Evolutionary conservation across 345 rosid genomes (phyloP).

Genomic region (Bretschneidera sinensis): DNA sequence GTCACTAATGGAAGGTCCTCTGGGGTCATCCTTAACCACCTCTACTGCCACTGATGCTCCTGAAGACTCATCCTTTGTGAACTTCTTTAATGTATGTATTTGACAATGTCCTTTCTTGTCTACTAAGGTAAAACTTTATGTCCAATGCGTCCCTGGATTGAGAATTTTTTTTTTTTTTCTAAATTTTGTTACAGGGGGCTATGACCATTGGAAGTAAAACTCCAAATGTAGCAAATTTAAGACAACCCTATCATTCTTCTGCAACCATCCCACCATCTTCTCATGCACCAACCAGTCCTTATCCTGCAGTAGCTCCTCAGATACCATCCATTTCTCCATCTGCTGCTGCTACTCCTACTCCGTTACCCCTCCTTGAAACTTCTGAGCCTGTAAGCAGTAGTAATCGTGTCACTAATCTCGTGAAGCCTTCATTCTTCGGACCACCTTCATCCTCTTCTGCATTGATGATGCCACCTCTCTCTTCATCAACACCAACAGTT

Average conservation of each 20-base stretch:
- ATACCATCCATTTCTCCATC: constrained; percentile 33
- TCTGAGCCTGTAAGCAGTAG: constrained; percentile 33
- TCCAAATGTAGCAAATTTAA: constrained; percentile 26
- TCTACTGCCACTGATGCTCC: constrained; percentile 34
- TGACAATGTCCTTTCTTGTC: not conserved
- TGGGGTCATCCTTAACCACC: constrained; percentile 47
- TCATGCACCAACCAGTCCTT: constrained; percentile 26
- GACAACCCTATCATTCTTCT: constrained; percentile 36
- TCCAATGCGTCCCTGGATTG: constrained; percentile 5
- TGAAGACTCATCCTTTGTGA: constrained; percentile 52
- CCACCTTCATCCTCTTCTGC: constrained; percentile 46
- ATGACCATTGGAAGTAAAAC: constrained; percentile 36
- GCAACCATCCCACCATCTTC: constrained; percentile 33
- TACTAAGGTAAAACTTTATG: not conserved
- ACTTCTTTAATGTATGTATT: constrained; percentile 51
- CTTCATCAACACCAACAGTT: constrained; percentile 36
- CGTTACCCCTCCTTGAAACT: constrained; percentile 24
- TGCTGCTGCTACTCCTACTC: constrained; percentile 27
- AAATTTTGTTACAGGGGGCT: constrained; percentile 33
- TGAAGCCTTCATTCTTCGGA: constrained; percentile 54
- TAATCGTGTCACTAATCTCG: constrained; percentile 42
- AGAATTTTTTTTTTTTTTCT: constrained; percentile 1
- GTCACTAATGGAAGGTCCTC: constrained; percentile 50
- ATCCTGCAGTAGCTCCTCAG: constrained; percentile 28
- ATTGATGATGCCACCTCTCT: constrained; percentile 35